phyloP scores from a whole-genome alignment of 2,329 filamentous ascomycete genomes.

The Fusarium sp. region DNA sequence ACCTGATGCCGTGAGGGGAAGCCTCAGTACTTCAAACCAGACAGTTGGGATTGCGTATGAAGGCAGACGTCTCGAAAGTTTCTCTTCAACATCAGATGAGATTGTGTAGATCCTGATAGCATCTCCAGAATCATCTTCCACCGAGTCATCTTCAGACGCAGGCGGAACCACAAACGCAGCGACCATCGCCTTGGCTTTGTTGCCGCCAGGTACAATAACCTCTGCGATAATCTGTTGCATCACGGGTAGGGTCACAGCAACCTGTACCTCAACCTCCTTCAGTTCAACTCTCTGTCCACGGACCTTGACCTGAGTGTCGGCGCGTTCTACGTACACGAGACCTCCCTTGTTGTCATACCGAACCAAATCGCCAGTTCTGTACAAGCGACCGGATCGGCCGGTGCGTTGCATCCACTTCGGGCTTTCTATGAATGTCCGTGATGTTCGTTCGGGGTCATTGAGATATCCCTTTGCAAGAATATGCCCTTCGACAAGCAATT shows the following conservation, averaged over 20 bases:
- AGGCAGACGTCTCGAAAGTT: neutral
- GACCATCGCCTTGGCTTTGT: neutral
- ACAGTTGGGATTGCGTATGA: constrained; percentile 1
- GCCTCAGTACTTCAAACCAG: neutral
- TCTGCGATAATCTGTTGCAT: constrained; percentile 1
- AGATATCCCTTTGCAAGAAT: constrained; percentile 2
- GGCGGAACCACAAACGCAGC: neutral
- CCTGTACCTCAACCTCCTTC: neutral
- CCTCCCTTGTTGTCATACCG: neutral
- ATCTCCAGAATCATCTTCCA: neutral
- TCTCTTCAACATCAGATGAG: neutral
- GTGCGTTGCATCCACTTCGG: neutral
- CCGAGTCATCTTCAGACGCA: neutral
- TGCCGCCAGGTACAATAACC: neutral
- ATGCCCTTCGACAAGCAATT: constrained; percentile 3
- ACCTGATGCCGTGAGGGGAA: neutral
- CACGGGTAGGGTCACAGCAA: neutral
- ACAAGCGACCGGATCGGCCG: neutral
- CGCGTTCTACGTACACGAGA: neutral
- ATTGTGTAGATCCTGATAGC: neutral
- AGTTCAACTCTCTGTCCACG: constrained; percentile 4
- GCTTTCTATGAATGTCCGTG: neutral
- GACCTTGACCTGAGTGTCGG: constrained; percentile 3
- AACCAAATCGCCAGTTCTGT: constrained; percentile 4
- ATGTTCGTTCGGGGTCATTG: neutral